Evolutionary conservation across 176 grass and related monocot species (phyloP).

Genomic region (Avena insularis): DNA sequence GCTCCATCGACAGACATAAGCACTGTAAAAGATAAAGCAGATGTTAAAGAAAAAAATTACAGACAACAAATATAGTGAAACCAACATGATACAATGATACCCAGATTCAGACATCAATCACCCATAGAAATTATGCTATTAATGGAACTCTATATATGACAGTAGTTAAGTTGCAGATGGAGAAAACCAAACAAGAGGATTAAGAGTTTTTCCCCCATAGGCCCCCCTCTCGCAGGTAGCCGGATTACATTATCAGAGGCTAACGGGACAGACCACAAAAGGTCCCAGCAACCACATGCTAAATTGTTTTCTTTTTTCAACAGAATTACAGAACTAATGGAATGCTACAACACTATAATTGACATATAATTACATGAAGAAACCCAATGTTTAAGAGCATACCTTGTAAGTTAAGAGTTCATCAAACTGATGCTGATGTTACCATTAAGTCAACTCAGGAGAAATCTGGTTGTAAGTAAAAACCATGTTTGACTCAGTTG

Average conservation of each 20-base stretch:
- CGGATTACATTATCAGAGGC: not conserved
- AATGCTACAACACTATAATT: constrained; percentile 8
- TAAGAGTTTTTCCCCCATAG: not conserved
- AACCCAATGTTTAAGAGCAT: constrained; percentile 35
- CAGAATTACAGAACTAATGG: constrained; percentile 33
- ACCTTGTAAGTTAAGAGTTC: constrained; percentile 42
- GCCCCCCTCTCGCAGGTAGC: not conserved
- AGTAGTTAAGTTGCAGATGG: not conserved
- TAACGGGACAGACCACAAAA: not conserved
- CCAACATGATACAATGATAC: not conserved
- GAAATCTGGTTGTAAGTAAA: constrained; percentile 77
- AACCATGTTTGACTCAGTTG: constrained; percentile 80
- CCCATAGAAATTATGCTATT: constrained; percentile 1
- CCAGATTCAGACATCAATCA: not conserved
- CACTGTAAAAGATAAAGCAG: constrained; percentile 54
- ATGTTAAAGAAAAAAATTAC: constrained; percentile 24
- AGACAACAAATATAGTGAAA: not conserved
- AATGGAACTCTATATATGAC: constrained; percentile 23
- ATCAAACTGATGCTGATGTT: constrained; percentile 24
- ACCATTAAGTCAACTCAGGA: constrained; percentile 39
- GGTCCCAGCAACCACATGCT: not conserved
- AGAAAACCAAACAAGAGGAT: constrained; percentile 26
- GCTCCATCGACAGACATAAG: constrained; percentile 41
- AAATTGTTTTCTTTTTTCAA: not conserved
- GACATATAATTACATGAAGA: constrained; percentile 16